A percentile compares a stretch with the other conserved stretches of the same genome.
Conservation (phyloP, 2,329 filamentous ascomycete species). For the Alternaria brassicicola region DNA sequence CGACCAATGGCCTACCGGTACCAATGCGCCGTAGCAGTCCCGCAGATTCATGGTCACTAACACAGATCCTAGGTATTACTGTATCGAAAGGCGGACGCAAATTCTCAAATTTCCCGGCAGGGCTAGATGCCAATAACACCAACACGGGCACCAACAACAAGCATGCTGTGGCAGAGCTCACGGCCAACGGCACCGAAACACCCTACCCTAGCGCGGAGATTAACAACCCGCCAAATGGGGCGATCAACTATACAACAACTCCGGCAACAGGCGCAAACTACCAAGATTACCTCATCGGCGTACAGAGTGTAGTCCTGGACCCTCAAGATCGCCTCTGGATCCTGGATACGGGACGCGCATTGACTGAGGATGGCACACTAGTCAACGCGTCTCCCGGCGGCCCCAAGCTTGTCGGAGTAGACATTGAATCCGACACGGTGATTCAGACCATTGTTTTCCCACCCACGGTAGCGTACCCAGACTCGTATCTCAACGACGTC, state of each 20-base stretch:
- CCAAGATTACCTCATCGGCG: conserved; percentile 57
- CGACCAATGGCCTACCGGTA: conserved; percentile 57
- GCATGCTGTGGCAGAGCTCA: conserved; percentile 58
- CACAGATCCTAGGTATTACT: conserved; percentile 51
- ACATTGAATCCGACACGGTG: conserved; percentile 54
- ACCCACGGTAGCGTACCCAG: conserved; percentile 53
- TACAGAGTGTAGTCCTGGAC: conserved; percentile 61
- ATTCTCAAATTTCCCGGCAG: conserved; percentile 60
- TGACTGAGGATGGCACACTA: conserved; percentile 52
- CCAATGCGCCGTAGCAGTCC: background rate
- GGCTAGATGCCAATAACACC: conserved; percentile 57
- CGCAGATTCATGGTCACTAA: background rate
- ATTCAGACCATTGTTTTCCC: conserved; percentile 61
- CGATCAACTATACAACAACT: conserved; percentile 58
- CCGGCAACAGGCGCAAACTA: conserved; percentile 56
- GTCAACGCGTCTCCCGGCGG: conserved; percentile 55
- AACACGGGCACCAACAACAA: conserved; percentile 50
- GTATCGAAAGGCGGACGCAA: conserved; percentile 58
- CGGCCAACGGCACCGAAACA: conserved; percentile 51
- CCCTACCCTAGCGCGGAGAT: conserved; percentile 53
- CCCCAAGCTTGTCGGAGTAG: conserved; percentile 58
- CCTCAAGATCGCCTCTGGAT: conserved; percentile 59
- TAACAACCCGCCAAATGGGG: conserved; percentile 58
- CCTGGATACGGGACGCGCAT: conserved; percentile 58
- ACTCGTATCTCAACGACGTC: conserved; percentile 61